A percentile compares a stretch with the other conserved stretches of the same genome.
These are phyloP conservation scores for Epichloe glyceriae DNA, from an alignment of 2,329 filamentous ascomycete genomes.

Conservation along the genomic window DNA sequence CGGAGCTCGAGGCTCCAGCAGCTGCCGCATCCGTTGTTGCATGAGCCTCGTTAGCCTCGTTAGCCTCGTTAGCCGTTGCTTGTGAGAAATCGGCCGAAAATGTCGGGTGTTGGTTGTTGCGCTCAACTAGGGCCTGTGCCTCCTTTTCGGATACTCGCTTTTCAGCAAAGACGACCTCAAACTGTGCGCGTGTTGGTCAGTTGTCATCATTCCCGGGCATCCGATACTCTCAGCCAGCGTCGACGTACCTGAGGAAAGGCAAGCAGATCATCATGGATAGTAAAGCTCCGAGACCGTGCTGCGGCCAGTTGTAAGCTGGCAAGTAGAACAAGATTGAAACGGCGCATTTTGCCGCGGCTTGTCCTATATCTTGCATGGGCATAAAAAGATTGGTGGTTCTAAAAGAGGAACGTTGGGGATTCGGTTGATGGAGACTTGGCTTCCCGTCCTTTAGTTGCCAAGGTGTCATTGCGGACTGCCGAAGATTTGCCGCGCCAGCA, in stretches of 20 bases:
- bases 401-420: not conserved
- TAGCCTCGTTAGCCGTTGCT: conserved; percentile 23
- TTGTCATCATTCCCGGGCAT: not conserved
- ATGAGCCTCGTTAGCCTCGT: conserved; percentile 17
- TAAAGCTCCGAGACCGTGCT: conserved; percentile 51
- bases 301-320: conserved; percentile 30
- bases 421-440: not conserved
- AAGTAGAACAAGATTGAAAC: conserved; percentile 31
- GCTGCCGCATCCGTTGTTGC: not conserved
- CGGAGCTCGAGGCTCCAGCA: conserved; percentile 11
- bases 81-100: conserved; percentile 27
- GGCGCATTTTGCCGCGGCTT: conserved; percentile 34
- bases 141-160: conserved; percentile 58
- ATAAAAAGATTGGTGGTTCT: conserved; percentile 2
- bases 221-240: not conserved
- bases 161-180: conserved; percentile 65
- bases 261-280: conserved; percentile 76
- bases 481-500: conserved; percentile 8
- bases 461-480: conserved; percentile 8
- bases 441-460: not conserved
- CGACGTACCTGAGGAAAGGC: conserved; percentile 67
- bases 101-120: conserved; percentile 20
- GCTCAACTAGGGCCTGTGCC: conserved; percentile 48
- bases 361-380: conserved; percentile 16
- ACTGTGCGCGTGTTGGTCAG: conserved; percentile 35